phyloP scores from a whole-genome alignment of 192 early-diverging fungal species.

The Podila minutissima region DNA sequence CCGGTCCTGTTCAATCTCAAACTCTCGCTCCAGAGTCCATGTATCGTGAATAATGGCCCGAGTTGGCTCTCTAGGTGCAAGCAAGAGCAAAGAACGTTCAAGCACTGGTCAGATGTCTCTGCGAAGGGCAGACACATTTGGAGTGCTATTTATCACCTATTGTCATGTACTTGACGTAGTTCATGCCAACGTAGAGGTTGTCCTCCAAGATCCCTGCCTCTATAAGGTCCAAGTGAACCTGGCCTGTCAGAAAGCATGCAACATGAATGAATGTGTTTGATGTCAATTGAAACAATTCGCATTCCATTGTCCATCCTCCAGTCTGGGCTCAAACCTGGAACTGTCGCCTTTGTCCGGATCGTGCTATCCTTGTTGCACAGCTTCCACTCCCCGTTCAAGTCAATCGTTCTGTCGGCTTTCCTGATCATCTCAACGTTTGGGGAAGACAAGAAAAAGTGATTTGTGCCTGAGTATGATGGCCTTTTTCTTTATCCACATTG shows the following conservation, averaged over 20 bases:
- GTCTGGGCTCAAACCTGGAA: conserved; percentile 17
- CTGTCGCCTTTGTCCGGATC: conserved; percentile 2
- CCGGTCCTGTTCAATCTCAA: background rate
- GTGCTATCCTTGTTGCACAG: conserved; percentile 11
- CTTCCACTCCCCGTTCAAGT: conserved; percentile 30
- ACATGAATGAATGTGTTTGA: no score
- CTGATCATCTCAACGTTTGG: background rate
- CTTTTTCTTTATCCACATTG: no score
- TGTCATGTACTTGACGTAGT: conserved; percentile 38
- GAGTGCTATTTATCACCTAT: no score
- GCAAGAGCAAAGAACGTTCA: background rate
- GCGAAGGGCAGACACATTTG: no score
- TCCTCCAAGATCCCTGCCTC: conserved; percentile 12
- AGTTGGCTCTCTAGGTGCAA: conserved; percentile 10
- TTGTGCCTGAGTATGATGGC: no score
- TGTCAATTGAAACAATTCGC: background rate
- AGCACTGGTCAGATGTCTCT: no score
- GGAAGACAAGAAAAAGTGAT: background rate
- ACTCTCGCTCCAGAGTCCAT: conserved; percentile 16
- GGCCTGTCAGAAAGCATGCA: conserved; percentile 8
- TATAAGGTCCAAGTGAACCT: conserved; percentile 41
- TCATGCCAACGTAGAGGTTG: conserved; percentile 34
- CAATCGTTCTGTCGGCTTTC: background rate
- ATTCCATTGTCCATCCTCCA: background rate
- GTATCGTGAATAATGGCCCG: conserved; percentile 12